Conservation (phyloP, 2,329 filamentous ascomycete genomes). For the Penicillium decumbens region DNA sequence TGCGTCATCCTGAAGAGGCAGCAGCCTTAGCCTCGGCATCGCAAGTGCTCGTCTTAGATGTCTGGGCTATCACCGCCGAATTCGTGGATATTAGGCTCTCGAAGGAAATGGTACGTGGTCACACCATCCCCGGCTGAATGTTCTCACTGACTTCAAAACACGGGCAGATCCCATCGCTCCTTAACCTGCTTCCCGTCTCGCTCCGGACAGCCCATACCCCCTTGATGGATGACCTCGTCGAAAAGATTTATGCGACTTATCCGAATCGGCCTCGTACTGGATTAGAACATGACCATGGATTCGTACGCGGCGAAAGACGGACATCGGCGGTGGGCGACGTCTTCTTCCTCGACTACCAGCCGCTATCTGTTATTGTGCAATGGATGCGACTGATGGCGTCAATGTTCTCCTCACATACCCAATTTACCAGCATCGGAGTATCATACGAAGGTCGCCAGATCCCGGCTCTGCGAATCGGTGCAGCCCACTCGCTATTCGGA, state of each 20-base stretch:
- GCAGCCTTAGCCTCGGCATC: constrained; percentile 66
- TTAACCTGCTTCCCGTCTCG: constrained; percentile 70
- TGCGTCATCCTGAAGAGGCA: constrained; percentile 65
- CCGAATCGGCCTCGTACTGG: constrained; percentile 46
- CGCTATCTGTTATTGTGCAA: constrained; percentile 72
- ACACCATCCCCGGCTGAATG: no score
- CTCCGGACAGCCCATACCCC: constrained; percentile 67
- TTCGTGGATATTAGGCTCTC: constrained; percentile 81
- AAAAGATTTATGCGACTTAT: constrained; percentile 72
- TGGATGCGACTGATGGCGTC: constrained; percentile 90
- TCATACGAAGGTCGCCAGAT: constrained; percentile 86
- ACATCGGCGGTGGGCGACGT: constrained; percentile 52
- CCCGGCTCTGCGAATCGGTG: constrained; percentile 70
- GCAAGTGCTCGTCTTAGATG: constrained; percentile 73
- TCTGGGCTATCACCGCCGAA: constrained; percentile 78
- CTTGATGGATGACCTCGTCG: constrained; percentile 74
- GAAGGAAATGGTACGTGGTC: constrained; percentile 61
- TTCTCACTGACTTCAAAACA: background rate
- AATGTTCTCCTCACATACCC: constrained; percentile 79
- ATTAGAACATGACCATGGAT: constrained; percentile 24
- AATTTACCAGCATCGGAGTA: constrained; percentile 70
- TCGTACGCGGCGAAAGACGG: constrained; percentile 30
- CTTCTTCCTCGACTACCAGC: constrained; percentile 92
- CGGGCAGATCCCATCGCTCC: constrained; percentile 60
- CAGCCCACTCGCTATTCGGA: constrained; percentile 48